Percentiles rank a stretch among this genome's conserved stretches.
phyloP scores from a whole-genome alignment of 1,284 basidiomycete genomes.

The Exobasidium cylindrosporum region DNA sequence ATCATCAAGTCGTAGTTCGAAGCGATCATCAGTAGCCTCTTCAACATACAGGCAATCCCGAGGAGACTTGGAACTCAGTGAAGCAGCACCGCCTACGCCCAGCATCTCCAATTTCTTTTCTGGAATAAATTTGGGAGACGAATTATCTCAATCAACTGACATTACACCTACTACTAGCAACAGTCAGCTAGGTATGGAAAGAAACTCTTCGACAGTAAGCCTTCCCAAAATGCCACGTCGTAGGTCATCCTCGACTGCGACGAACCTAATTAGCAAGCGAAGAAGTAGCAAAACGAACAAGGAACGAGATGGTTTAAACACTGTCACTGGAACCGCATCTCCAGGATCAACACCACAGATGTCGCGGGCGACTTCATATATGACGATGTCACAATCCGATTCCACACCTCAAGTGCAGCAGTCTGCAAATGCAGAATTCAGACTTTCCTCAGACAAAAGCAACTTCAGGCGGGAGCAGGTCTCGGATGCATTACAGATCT shows the following conservation, averaged over 20 bases:
- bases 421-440: background rate
- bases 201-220: background rate
- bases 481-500: background rate
- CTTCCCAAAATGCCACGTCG: background rate
- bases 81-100: background rate
- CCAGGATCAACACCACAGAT: background rate
- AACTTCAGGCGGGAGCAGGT: background rate
- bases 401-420: background rate
- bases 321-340: background rate
- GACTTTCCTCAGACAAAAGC: background rate
- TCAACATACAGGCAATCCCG: background rate
- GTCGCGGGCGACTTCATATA: background rate
- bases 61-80: background rate
- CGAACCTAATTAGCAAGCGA: background rate
- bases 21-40: slow-evolving; percentile 7
- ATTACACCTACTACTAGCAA: background rate
- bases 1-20: background rate
- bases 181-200: background rate
- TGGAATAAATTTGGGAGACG: background rate
- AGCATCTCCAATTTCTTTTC: background rate
- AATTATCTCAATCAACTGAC: background rate
- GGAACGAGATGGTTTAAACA: slow-evolving; percentile 10
- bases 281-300: slow-evolving; percentile 5
- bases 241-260: background rate
- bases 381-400: background rate